Evolutionary conservation across 345 rosid species (phyloP).

Genomic region (Luvunga scandens): DNA sequence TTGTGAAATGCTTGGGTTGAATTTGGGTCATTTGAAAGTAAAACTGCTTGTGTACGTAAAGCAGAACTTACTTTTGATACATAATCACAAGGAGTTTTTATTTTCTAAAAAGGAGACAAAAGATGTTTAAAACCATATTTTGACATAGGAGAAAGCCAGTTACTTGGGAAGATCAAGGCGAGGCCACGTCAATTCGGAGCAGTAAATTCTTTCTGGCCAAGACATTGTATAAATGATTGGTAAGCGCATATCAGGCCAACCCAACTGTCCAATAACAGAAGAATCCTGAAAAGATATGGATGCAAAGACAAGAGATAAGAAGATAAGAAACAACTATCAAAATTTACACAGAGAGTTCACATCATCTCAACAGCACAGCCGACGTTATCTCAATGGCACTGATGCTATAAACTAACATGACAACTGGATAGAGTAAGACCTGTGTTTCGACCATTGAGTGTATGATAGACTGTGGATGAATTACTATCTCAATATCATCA

Average conservation of each 20-base stretch:
- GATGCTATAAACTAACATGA: background rate
- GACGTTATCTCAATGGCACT: background rate
- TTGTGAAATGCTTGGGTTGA: background rate
- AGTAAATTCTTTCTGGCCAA: constrained; percentile 92
- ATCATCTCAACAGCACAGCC: too few relatives aligned
- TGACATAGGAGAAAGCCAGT: constrained; percentile 19
- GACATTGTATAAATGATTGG: constrained; percentile 98
- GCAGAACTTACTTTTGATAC: background rate
- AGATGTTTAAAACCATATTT: background rate
- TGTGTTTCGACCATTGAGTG: constrained; percentile 97
- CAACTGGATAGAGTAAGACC: constrained; percentile 36
- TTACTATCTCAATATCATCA: constrained; percentile 81
- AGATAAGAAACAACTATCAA: background rate
- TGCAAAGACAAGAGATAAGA: constrained; percentile 1
- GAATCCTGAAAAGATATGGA: constrained; percentile 65
- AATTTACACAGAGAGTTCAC: background rate
- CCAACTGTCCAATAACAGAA: constrained; percentile 87
- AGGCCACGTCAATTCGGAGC: constrained; percentile 98
- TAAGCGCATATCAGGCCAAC: constrained; percentile 98
- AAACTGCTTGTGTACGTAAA: background rate
- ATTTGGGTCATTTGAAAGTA: background rate
- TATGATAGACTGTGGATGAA: constrained; percentile 92
- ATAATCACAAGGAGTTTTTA: background rate
- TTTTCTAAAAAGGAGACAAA: background rate
- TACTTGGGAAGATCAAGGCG: constrained; percentile 98